Evolutionary conservation across 2,329 filamentous ascomycete species (phyloP), one percentile per base, ranked within the genome.

Genomic region (Alternaria burnsii): DNA sequence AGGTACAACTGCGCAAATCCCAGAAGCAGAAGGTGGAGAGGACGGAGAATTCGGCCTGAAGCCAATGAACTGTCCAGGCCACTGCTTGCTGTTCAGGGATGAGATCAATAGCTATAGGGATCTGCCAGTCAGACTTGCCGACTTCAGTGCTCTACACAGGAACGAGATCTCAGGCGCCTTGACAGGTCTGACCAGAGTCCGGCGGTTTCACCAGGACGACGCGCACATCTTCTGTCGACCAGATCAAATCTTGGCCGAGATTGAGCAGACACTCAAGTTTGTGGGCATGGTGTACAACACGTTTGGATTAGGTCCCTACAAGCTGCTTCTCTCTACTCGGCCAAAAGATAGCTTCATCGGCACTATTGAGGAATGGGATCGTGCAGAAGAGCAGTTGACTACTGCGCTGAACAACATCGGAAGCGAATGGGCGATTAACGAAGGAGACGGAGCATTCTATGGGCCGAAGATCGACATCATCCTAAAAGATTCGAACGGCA

Each of bases 381-480:
- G 82, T 61, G 90, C 91, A 1, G 90, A 93, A 73, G 74, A 76
- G n/a, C 88, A 92, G 50, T 79, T 93, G 56, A 87, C 83, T 55
- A 79, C 84, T 54, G 89, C 89, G 0, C 79, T 93, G 38, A 82
- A 89, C 61, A 84, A 81, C 26, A 88, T 85, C 14, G 89, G 89
- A 10, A 86, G 88, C 69, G 80, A 85, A 36, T 97, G 92, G 91
- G 86, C 85, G 2, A 68, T 94, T 58, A 94, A 93, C 64, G 86
- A 90, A 70, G 92, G 92, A 11, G 93, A 96, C 61, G 93, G 93
- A 14, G 93, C 93, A 4, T 97, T 97, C 73, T 97, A 97, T 72
- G 93, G 93, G 0, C 93, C 93, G 32, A 97, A 97, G 80, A 97
- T 97, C 66, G 93, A 97, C 73, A 91, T 97, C 44, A 88, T 96